These are phyloP conservation scores for Hanseniaspora gamundiae DNA, from an alignment of 1,139 yeast genomes.

Conservation along the genomic window DNA sequence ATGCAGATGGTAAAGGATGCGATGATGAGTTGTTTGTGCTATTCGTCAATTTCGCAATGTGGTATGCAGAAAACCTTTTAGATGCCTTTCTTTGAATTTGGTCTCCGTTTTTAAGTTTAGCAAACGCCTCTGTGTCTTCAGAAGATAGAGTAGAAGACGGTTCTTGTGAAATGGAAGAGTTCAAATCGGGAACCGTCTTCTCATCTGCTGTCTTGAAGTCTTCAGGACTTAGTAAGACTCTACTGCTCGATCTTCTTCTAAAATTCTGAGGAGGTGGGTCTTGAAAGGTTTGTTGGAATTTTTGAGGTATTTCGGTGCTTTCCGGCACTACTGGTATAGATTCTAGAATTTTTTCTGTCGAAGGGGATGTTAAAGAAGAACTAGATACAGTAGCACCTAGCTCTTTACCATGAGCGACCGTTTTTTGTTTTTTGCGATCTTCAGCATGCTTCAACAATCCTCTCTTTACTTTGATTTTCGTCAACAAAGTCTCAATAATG, in stretches of 20 bases:
- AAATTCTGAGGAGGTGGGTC: not conserved
- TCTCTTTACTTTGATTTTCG: constrained; percentile 74
- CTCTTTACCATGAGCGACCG: not conserved
- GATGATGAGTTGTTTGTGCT: constrained; percentile 30
- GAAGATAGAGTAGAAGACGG: not conserved
- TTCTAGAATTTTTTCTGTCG: not conserved
- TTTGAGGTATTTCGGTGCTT: constrained; percentile 1
- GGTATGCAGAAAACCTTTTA: constrained; percentile 77
- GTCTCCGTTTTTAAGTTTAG: constrained; percentile 69
- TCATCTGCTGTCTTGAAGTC: constrained; percentile 5
- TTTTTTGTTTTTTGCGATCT: constrained; percentile 11
- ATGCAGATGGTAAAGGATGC: constrained; percentile 7
- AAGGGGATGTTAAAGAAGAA: constrained; percentile 9
- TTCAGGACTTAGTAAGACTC: constrained; percentile 1
- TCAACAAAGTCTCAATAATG: constrained; percentile 71
- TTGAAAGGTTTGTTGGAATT: not conserved
- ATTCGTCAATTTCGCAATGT: constrained; percentile 67
- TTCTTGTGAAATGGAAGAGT: not conserved
- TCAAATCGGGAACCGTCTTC: constrained; percentile 1
- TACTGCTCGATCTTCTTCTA: not conserved
- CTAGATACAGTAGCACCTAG: constrained; percentile 3
- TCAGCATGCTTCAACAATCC: constrained; percentile 29
- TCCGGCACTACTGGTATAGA: not conserved
- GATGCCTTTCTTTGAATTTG: constrained; percentile 86
- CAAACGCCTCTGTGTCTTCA: constrained; percentile 22